phyloP scores from a whole-genome alignment of 2,329 filamentous ascomycete species.

The Aspergillus proliferans region DNA sequence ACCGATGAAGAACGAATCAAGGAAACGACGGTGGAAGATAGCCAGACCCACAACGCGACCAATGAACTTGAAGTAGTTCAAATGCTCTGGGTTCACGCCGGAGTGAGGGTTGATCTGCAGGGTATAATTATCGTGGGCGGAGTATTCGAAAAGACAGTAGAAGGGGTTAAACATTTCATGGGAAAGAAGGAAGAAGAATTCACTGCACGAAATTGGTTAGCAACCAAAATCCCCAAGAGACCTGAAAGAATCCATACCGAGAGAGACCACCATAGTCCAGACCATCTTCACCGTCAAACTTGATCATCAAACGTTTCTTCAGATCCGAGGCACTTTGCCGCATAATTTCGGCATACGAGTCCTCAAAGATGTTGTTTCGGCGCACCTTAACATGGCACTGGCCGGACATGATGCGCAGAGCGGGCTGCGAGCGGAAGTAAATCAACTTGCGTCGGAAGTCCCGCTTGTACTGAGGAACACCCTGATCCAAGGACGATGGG shows the following conservation, averaged over 20 bases:
- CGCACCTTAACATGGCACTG: slow-evolving; percentile 98
- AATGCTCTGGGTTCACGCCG: slow-evolving; percentile 96
- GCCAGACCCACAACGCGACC: slow-evolving; percentile 92
- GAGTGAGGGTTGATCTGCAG: slow-evolving; percentile 99
- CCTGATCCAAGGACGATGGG: slow-evolving; percentile 93
- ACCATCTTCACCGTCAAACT: slow-evolving; percentile 97
- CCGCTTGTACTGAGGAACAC: slow-evolving; percentile 98
- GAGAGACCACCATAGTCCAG: slow-evolving; percentile 96
- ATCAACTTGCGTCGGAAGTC: slow-evolving; percentile 97
- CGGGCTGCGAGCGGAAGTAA: slow-evolving; percentile 97
- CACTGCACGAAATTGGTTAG: slow-evolving; percentile 47
- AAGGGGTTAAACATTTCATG: slow-evolving; percentile 99
- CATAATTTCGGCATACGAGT: slow-evolving; percentile 98
- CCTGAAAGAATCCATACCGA: slow-evolving; percentile 42
- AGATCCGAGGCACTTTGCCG: slow-evolving; percentile 89
- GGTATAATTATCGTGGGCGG: slow-evolving; percentile 98
- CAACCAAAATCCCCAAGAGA: background rate
- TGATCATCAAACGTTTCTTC: slow-evolving; percentile 99
- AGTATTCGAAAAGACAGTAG: slow-evolving; percentile 99
- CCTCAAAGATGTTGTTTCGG: slow-evolving; percentile 94
- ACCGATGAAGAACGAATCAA: slow-evolving; percentile 98
- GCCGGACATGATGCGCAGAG: slow-evolving; percentile 87
- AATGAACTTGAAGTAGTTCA: slow-evolving; percentile 99
- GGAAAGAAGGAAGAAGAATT: slow-evolving; percentile 98
- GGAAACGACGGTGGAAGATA: slow-evolving; percentile 95